Conservation (phyloP, 352 stramenopile species). For the Halophytophthora batemanensis region DNA sequence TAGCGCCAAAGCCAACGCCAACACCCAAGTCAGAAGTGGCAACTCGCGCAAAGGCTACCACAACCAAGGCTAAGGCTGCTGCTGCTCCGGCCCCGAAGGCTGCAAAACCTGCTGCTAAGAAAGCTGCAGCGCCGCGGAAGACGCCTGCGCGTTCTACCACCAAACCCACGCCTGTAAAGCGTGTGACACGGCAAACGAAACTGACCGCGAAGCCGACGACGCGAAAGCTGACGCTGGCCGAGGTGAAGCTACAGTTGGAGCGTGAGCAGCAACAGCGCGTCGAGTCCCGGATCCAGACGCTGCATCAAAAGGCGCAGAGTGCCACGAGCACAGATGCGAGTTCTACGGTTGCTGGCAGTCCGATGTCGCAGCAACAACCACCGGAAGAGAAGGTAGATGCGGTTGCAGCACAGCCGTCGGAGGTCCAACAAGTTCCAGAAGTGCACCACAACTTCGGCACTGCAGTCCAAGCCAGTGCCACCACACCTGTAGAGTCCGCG, state of each 20-base stretch:
- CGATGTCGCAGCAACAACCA: too few relatives aligned
- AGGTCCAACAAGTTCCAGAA: background rate
- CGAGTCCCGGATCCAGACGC: conserved; percentile 41
- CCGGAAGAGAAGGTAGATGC: background rate
- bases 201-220: background rate
- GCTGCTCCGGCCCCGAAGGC: background rate
- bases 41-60: conserved; percentile 7
- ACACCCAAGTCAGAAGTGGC: conserved; percentile 12
- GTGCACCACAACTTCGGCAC: too few relatives aligned
- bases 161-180: too few relatives aligned
- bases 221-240: conserved; percentile 31
- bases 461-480: too few relatives aligned
- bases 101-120: conserved; percentile 1
- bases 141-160: too few relatives aligned
- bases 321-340: background rate
- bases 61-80: conserved; percentile 2
- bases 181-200: background rate
- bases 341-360: conserved; percentile 1
- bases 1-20: conserved; percentile 16
- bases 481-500: background rate
- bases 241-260: conserved; percentile 41
- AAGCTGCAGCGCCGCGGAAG: background rate
- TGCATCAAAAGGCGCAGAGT: conserved; percentile 17
- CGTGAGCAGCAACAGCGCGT: conserved; percentile 53
- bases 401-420: background rate